Conservation (phyloP, 2,329 filamentous ascomycete genomes). For the Thielaviopsis populi region DNA sequence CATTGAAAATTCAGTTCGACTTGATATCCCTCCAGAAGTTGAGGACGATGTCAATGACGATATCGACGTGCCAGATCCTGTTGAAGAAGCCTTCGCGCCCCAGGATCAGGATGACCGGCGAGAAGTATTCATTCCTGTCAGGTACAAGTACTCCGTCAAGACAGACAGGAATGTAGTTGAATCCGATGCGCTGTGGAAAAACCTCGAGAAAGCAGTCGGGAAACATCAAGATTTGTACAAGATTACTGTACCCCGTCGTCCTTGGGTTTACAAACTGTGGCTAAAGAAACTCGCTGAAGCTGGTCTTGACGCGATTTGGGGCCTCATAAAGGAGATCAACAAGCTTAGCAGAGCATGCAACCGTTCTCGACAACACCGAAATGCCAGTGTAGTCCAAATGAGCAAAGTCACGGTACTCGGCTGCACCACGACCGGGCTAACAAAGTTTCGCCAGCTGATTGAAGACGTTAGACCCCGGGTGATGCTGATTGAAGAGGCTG, state of each 20-base stretch:
- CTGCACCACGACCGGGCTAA: constrained; percentile 63
- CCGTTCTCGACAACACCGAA: constrained; percentile 42
- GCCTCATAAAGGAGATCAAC: constrained; percentile 35
- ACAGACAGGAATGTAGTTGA: constrained; percentile 1
- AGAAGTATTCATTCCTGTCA: constrained; percentile 29
- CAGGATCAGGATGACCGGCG: constrained; percentile 35
- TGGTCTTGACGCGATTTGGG: constrained; percentile 33
- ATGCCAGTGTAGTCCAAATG: constrained; percentile 30
- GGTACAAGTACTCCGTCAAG: background rate
- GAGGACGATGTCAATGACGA: background rate
- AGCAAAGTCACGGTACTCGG: constrained; percentile 34
- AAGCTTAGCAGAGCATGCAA: constrained; percentile 37
- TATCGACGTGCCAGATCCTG: background rate
- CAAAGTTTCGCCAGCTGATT: constrained; percentile 62
- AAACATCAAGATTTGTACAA: constrained; percentile 40
- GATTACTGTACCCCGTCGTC: constrained; percentile 40
- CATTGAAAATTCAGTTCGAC: background rate
- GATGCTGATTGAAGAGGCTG: constrained; percentile 65
- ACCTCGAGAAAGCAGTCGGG: constrained; percentile 17
- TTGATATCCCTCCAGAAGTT: background rate
- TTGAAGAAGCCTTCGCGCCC: background rate
- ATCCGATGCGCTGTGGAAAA: constrained; percentile 4
- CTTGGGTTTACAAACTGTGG: constrained; percentile 51
- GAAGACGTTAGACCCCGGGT: constrained; percentile 49
- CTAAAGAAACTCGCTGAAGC: constrained; percentile 37